phyloP scores from a whole-genome alignment of 148 eudicot genomes.

The Chenopodium formosanum region DNA sequence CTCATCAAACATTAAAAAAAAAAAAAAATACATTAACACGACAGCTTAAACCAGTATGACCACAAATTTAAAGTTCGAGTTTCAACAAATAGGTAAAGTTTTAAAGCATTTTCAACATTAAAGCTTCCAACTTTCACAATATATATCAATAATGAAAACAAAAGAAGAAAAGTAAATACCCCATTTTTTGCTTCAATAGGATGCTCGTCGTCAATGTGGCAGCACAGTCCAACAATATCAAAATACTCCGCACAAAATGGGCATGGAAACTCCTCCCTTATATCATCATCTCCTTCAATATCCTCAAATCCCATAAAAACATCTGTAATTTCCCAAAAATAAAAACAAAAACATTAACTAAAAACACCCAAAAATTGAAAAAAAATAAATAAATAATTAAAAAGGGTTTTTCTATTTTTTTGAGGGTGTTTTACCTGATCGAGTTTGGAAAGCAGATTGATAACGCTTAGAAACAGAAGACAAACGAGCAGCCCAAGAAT shows the following conservation, averaged over 20 bases:
- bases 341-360: conserved; percentile 11
- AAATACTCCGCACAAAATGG: conserved; percentile 80
- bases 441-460: conserved; percentile 72
- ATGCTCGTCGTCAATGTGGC: conserved; percentile 93
- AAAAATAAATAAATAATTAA: no score
- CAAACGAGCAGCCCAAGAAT: conserved; percentile 80
- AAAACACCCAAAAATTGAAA: not conserved
- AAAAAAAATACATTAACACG: not conserved
- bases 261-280: conserved; percentile 86
- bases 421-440: conserved; percentile 45
- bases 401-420: not conserved
- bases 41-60: not conserved
- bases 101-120: not conserved
- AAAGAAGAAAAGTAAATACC: conserved; percentile 37
- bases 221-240: conserved; percentile 87
- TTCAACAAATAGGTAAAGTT: not conserved
- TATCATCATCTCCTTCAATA: conserved; percentile 80
- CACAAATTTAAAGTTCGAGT: not conserved
- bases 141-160: not conserved
- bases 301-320: conserved; percentile 86
- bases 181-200: conserved; percentile 86
- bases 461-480: conserved; percentile 75
- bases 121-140: conserved; percentile 10
- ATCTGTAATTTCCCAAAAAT: conserved; percentile 43
- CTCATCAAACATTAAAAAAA: not conserved